These are phyloP conservation scores for Phytophthora capsici DNA, from an alignment of 352 stramenopile genomes.

Conservation along the genomic window DNA sequence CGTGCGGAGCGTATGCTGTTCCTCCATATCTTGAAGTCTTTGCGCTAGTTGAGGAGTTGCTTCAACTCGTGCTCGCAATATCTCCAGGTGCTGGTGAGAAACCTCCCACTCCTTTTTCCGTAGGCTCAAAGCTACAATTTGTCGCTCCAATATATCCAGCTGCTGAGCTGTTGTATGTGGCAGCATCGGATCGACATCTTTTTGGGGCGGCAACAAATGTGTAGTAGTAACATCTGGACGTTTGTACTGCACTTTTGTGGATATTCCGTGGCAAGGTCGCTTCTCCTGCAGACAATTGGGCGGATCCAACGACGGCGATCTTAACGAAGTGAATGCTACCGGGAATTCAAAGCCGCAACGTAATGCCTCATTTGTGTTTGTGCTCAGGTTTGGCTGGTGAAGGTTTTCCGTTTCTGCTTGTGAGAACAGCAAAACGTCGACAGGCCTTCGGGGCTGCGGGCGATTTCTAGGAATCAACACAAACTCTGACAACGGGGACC, in stretches of 20 bases:
- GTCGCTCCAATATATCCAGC: constrained; percentile 38
- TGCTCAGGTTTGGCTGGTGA: not conserved
- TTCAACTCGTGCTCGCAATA: constrained; percentile 19
- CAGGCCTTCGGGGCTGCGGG: constrained; percentile 41
- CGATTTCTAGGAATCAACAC: constrained; percentile 45
- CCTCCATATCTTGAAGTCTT: constrained; percentile 27
- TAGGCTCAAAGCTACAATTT: constrained; percentile 26
- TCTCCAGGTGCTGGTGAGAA: constrained; percentile 35
- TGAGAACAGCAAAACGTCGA: constrained; percentile 36
- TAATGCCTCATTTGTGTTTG: constrained; percentile 10
- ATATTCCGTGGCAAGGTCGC: not conserved
- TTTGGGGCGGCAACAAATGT: not conserved
- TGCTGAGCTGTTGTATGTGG: constrained; percentile 22
- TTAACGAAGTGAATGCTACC: constrained; percentile 17
- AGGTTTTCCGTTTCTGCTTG: constrained; percentile 6
- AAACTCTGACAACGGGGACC: constrained; percentile 38
- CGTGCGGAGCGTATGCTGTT: constrained; percentile 20
- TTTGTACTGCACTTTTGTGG: not conserved
- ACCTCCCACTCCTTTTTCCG: constrained; percentile 41
- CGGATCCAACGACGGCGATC: not conserved
- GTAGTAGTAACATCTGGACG: not conserved
- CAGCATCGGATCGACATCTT: constrained; percentile 1
- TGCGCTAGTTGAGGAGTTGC: constrained; percentile 12
- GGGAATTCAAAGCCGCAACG: constrained; percentile 44
- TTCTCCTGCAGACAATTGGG: not conserved